Evolutionary conservation across 2,329 filamentous ascomycete species (phyloP).

Genomic region (Aurifilum marmelostoma): DNA sequence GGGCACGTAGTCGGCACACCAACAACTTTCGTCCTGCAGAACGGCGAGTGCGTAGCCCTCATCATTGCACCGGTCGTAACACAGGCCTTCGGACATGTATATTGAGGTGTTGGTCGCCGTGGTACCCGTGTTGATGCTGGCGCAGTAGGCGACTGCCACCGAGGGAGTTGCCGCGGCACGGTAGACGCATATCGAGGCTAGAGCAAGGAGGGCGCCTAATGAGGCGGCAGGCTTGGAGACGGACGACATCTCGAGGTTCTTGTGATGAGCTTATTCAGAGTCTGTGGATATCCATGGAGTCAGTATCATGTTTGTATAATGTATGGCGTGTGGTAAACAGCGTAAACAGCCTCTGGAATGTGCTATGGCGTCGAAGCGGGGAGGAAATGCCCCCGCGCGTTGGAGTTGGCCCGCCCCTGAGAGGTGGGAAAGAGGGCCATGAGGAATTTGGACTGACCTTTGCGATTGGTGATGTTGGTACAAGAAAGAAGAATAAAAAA

Average conservation of each 20-base stretch:
- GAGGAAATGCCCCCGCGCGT: not conserved
- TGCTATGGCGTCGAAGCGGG: not conserved
- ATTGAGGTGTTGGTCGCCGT: constrained; percentile 50
- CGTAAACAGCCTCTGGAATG: constrained; percentile 14
- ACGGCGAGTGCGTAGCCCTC: constrained; percentile 67
- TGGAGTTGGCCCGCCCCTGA: not conserved
- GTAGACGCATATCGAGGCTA: constrained; percentile 32
- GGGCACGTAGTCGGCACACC: constrained; percentile 74
- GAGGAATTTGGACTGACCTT: constrained; percentile 5
- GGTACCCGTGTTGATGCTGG: constrained; percentile 50
- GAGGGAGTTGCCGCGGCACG: constrained; percentile 36
- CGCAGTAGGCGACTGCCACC: constrained; percentile 48
- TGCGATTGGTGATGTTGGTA: not conserved
- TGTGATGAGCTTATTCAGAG: not conserved
- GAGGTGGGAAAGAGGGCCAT: not conserved
- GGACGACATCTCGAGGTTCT: not conserved
- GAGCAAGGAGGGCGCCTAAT: constrained; percentile 29
- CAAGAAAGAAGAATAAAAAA: not conserved
- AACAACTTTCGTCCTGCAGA: constrained; percentile 67
- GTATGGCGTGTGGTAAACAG: not conserved
- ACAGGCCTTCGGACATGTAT: constrained; percentile 73
- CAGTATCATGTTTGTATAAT: not conserved
- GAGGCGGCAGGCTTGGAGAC: constrained; percentile 18
- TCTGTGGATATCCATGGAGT: not conserved
- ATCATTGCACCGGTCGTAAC: constrained; percentile 59